Percentiles rank a stretch among this genome's conserved stretches.
These are phyloP conservation scores for Fusarium burgessii DNA, from an alignment of 2,329 filamentous ascomycete genomes.

Conservation along the genomic window DNA sequence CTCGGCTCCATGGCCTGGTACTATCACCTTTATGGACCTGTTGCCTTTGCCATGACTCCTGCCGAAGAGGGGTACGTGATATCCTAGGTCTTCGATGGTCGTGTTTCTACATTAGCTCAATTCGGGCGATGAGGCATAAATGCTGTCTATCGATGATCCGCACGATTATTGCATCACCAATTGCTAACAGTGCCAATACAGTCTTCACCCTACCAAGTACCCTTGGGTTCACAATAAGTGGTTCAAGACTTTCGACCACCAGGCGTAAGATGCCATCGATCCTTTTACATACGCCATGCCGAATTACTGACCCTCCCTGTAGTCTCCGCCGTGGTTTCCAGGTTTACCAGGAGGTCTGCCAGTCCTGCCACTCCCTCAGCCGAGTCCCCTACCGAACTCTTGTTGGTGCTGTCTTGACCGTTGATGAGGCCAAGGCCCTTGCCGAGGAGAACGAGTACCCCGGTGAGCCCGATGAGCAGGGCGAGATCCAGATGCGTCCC, in stretches of 20 bases:
- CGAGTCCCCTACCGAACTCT: conserved; percentile 94
- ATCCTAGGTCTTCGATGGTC: conserved; percentile 14
- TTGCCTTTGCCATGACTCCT: conserved; percentile 88
- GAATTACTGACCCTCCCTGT: conserved; percentile 35
- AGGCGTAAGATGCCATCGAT: conserved; percentile 75
- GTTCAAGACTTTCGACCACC: conserved; percentile 96
- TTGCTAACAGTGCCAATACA: conserved; percentile 58
- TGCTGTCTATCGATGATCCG: conserved; percentile 34
- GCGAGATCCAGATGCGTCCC: conserved; percentile 97
- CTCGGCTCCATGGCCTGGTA: conserved; percentile 95
- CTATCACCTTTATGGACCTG: conserved; percentile 93
- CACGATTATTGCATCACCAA: conserved; percentile 31
- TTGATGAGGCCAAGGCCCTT: conserved; percentile 96
- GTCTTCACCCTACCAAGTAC: conserved; percentile 91
- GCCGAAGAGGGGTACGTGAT: conserved; percentile 95
- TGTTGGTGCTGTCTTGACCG: conserved; percentile 91
- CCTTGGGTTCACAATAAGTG: conserved; percentile 95
- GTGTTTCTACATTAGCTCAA: conserved; percentile 12
- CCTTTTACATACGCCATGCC: conserved; percentile 7
- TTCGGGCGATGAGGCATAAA: conserved; percentile 52
- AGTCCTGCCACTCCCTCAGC: conserved; percentile 95
- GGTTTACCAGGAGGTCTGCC: conserved; percentile 98
- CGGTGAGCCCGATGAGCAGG: conserved; percentile 96
- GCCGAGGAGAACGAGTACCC: conserved; percentile 99
- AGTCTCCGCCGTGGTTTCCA: conserved; percentile 99